These are phyloP conservation scores for Ganoderma lucidum DNA, from an alignment of 1,284 basidiomycete species.

Conservation along the genomic window DNA sequence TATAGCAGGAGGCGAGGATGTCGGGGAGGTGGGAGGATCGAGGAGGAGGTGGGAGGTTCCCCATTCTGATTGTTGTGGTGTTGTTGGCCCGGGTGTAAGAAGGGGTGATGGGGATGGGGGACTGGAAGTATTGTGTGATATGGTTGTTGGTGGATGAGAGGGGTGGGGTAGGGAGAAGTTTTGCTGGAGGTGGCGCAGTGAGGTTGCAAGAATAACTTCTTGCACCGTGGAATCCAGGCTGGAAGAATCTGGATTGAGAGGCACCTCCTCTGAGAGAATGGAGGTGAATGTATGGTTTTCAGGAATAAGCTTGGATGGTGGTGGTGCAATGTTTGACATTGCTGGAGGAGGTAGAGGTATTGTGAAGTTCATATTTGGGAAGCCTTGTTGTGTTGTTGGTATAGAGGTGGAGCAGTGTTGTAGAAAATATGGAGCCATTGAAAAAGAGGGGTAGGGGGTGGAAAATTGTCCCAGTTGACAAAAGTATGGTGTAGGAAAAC, in stretches of 20 bases:
- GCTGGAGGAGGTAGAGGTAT: neutral
- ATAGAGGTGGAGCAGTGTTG: neutral
- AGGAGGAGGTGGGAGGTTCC: conserved; percentile 6
- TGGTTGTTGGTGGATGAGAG: neutral
- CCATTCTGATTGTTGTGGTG: neutral
- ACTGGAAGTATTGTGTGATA: neutral
- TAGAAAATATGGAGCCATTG: neutral
- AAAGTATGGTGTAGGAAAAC: neutral
- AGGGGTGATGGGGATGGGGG: neutral
- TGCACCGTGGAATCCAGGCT: neutral
- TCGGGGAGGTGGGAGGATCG: neutral
- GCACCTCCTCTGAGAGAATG: neutral
- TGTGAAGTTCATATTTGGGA: neutral
- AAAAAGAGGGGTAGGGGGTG: no score
- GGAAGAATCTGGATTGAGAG: neutral
- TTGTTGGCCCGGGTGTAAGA: neutral
- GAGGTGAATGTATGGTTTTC: neutral
- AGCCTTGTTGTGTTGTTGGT: neutral
- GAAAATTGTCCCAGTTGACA: neutral
- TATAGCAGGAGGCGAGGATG: neutral
- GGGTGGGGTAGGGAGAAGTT: neutral
- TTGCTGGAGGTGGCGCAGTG: conserved; percentile 1
- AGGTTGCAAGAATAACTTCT: neutral
- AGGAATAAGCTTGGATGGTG: neutral
- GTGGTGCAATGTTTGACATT: neutral